Evolutionary conservation across 2,329 filamentous ascomycete genomes (phyloP).

Genomic region (Botrytis squamosa): DNA sequence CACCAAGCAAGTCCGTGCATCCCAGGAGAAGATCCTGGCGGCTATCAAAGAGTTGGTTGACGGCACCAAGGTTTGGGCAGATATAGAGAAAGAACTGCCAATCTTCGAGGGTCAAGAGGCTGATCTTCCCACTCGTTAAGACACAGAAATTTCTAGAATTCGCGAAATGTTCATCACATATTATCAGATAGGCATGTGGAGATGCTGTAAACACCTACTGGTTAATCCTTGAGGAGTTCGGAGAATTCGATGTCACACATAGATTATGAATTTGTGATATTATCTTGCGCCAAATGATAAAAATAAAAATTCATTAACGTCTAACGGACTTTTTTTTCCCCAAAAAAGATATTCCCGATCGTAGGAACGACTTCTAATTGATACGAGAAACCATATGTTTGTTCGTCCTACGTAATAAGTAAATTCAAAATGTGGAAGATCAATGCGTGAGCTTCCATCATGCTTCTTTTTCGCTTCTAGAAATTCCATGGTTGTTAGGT

Average conservation of each 20-base stretch:
- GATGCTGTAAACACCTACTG: not conserved
- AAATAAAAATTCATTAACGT: not conserved
- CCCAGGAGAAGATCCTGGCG: conserved; percentile 73
- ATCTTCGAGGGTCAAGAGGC: conserved; percentile 77
- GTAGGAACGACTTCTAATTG: not conserved
- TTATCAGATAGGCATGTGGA: conserved; percentile 8
- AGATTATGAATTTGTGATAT: not conserved
- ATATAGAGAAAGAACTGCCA: conserved; percentile 75
- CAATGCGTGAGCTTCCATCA: not conserved
- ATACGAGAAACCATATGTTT: not conserved
- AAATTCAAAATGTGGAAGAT: not conserved
- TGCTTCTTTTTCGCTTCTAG: conserved; percentile 4
- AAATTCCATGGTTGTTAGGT: not conserved
- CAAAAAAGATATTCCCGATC: too few species aligned
- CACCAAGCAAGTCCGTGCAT: conserved; percentile 84
- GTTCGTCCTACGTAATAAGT: not conserved
- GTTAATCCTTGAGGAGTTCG: conserved; percentile 2
- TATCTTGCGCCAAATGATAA: not conserved
- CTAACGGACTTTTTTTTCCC: not conserved
- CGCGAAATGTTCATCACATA: not conserved
- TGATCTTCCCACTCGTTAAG: conserved; percentile 30
- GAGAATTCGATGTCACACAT: not conserved
- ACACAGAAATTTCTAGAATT: not conserved
- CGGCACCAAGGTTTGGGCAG: conserved; percentile 58
- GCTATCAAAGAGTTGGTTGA: conserved; percentile 58